Conservation (phyloP, 1,284 basidiomycete genomes). For the Ceratobasidium theobromae region DNA sequence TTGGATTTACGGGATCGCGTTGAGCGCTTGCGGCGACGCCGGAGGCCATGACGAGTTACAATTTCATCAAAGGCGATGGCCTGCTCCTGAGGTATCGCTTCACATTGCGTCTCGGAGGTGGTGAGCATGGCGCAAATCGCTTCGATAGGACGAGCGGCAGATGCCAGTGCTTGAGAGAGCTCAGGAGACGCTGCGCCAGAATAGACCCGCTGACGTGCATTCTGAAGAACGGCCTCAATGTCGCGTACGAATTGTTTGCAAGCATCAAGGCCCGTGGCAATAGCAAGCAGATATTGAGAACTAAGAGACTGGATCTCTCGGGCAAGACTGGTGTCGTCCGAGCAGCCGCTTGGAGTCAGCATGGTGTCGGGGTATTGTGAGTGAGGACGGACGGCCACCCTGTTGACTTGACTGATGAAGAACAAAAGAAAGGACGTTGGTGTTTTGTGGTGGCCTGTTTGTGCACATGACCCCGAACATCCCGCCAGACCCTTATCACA, state of each 20-base stretch:
- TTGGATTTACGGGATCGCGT: slow-evolving; percentile 20
- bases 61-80: background rate
- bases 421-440: too few relatives aligned
- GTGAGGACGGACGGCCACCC: background rate
- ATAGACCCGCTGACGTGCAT: background rate
- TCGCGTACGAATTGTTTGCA: background rate
- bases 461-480: too few relatives aligned
- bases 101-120: background rate
- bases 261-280: slow-evolving; percentile 4
- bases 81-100: background rate
- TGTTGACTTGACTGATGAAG: too few relatives aligned
- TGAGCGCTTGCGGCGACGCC: slow-evolving; percentile 19
- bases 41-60: background rate
- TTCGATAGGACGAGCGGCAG: background rate
- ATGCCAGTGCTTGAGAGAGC: background rate
- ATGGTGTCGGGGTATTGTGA: slow-evolving; percentile 28
- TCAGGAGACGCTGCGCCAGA: background rate
- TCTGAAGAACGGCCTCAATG: background rate
- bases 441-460: too few relatives aligned
- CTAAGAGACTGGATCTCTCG: slow-evolving; percentile 7
- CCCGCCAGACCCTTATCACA: too few relatives aligned
- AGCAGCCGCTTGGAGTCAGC: slow-evolving; percentile 2
- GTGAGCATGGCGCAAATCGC: background rate
- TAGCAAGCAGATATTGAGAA: background rate
- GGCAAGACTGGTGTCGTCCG: slow-evolving; percentile 3